Evolutionary conservation across 2,329 filamentous ascomycete species (phyloP).

Genomic region (Paecilomyces sp.): DNA sequence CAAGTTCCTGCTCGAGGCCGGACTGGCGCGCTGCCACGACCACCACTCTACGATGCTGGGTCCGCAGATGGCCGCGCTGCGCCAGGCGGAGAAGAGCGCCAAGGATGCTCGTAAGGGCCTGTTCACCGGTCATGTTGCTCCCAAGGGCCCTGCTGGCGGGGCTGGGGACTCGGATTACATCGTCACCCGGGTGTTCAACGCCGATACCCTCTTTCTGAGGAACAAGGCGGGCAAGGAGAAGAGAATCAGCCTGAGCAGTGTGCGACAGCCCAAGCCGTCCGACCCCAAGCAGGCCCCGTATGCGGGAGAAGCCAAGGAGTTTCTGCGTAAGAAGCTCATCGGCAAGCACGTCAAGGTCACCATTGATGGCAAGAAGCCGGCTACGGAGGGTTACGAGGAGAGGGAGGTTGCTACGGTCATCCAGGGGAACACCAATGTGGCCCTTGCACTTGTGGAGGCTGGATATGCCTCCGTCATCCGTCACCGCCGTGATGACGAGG

Average conservation of each 20-base stretch:
- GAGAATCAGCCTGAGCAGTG: slow-evolving; percentile 84
- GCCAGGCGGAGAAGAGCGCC: slow-evolving; percentile 79
- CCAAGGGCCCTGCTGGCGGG: slow-evolving; percentile 53
- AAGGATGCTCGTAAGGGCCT: slow-evolving; percentile 69
- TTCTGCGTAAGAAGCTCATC: slow-evolving; percentile 84
- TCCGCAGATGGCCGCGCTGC: slow-evolving; percentile 74
- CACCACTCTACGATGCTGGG: slow-evolving; percentile 92
- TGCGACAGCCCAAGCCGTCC: slow-evolving; percentile 82
- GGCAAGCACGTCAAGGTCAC: slow-evolving; percentile 89
- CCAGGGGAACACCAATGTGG: slow-evolving; percentile 79
- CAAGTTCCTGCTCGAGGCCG: slow-evolving; percentile 80
- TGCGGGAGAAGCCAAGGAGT: slow-evolving; percentile 91
- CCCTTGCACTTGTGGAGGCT: slow-evolving; percentile 76
- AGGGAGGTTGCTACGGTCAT: slow-evolving; percentile 88
- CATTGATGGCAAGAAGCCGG: slow-evolving; percentile 85
- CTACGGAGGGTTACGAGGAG: slow-evolving; percentile 84
- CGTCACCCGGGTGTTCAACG: slow-evolving; percentile 77
- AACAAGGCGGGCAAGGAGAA: slow-evolving; percentile 81
- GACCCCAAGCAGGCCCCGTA: slow-evolving; percentile 85
- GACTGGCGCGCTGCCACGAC: slow-evolving; percentile 86
- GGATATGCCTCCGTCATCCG: slow-evolving; percentile 92
- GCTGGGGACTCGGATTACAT: slow-evolving; percentile 67
- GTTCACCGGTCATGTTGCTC: slow-evolving; percentile 70
- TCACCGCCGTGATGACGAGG: slow-evolving; percentile 89
- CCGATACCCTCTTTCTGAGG: slow-evolving; percentile 80